A percentile compares a stretch with the other conserved stretches of the same genome.
Conservation (phyloP, 164 flowering plant genomes). For the Berberis thunbergii region DNA sequence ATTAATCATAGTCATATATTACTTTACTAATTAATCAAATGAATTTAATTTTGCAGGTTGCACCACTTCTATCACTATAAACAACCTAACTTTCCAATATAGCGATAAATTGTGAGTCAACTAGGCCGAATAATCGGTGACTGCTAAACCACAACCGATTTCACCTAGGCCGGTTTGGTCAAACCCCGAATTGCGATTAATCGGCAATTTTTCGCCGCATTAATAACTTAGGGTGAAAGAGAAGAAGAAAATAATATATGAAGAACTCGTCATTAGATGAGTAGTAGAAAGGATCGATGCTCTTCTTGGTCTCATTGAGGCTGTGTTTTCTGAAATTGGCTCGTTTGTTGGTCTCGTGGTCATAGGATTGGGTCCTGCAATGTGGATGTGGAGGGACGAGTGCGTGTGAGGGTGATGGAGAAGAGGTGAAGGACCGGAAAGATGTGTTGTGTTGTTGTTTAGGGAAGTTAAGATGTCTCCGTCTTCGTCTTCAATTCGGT, state of each 20-base stretch:
- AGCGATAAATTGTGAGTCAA: too few relatives aligned
- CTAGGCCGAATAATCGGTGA: too few relatives aligned
- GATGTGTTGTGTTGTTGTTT: neutral
- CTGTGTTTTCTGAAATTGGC: conserved; percentile 55
- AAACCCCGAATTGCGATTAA: too few relatives aligned
- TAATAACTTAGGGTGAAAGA: neutral
- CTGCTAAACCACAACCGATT: too few relatives aligned
- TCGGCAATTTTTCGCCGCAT: too few relatives aligned
- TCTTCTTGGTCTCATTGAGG: conserved; percentile 45
- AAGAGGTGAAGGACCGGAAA: conserved; percentile 20
- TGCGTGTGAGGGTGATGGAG: too few relatives aligned
- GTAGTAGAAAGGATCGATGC: conserved; percentile 14
- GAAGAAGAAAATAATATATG: conserved; percentile 1
- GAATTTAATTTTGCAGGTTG: too few relatives aligned
- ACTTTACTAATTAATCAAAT: too few relatives aligned
- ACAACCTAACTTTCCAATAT: too few relatives aligned
- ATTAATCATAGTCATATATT: too few relatives aligned
- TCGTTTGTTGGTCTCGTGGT: conserved; percentile 11
- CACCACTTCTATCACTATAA: too few relatives aligned
- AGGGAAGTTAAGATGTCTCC: conserved; percentile 24
- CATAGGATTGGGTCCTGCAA: neutral
- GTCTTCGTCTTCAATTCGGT: conserved; percentile 34
- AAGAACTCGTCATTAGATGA: conserved; percentile 38
- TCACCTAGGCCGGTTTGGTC: too few relatives aligned
- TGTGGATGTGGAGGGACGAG: neutral